Conservation (phyloP, 2,329 filamentous ascomycete species). For the Gyromitra esculenta region DNA sequence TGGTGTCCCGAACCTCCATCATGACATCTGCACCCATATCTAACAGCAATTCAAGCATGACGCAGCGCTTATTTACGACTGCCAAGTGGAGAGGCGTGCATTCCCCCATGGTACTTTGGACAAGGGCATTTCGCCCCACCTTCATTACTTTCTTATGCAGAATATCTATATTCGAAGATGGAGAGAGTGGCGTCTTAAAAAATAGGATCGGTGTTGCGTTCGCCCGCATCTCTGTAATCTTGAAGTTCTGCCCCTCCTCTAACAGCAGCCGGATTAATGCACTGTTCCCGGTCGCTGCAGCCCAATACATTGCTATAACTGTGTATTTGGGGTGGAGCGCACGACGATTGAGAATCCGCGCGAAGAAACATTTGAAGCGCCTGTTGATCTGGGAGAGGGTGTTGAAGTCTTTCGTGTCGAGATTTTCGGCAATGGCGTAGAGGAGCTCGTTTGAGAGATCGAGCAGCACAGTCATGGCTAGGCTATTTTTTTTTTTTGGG, state of each 20-base stretch:
- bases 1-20: background rate
- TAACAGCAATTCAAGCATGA: background rate
- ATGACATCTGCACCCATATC: background rate
- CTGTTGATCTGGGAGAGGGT: slow-evolving; percentile 1
- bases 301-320: slow-evolving; percentile 19
- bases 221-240: background rate
- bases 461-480: background rate
- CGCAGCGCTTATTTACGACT: background rate
- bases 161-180: background rate
- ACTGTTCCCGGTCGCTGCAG: background rate
- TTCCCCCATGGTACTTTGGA: background rate
- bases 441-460: slow-evolving; percentile 9
- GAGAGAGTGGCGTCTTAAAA: too few species aligned
- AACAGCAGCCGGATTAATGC: background rate
- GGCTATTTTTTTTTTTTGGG: background rate
- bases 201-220: background rate
- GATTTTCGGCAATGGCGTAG: background rate
- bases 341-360: background rate
- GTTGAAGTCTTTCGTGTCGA: background rate
- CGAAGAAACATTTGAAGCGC: background rate
- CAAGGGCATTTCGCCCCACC: background rate
- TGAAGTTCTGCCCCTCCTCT: background rate
- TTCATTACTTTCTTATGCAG: background rate
- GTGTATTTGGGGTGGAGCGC: background rate
- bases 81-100: background rate